These are phyloP conservation scores for Plectranthus barbatus DNA, from an alignment of 257 asterid genomes.

Conservation along the genomic window DNA sequence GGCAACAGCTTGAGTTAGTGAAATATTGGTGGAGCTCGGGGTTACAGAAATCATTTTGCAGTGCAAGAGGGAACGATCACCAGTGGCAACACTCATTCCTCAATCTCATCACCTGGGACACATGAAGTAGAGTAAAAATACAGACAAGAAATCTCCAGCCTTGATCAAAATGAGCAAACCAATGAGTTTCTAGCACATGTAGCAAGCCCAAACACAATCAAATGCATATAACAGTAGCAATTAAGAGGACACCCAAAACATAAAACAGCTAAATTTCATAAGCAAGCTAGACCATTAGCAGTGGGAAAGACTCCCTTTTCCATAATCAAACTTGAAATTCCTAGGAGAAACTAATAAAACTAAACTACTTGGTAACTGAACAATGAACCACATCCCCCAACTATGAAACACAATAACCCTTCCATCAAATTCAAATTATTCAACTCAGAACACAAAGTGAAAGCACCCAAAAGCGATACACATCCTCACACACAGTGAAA, in stretches of 20 bases:
- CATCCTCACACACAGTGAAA: neutral
- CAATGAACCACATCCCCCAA: neutral
- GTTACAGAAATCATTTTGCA: conserved; percentile 49
- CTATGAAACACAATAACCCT: too few relatives aligned
- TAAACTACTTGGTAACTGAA: too few relatives aligned
- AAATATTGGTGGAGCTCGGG: conserved; percentile 38
- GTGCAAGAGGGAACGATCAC: conserved; percentile 16
- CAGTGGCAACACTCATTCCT: conserved; percentile 22
- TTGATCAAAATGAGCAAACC: neutral
- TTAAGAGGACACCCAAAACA: neutral
- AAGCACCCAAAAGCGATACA: neutral
- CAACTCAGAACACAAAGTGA: neutral
- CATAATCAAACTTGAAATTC: too few relatives aligned
- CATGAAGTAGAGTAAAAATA: neutral
- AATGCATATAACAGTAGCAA: neutral
- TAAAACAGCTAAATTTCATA: neutral
- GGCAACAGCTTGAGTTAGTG: conserved; percentile 38
- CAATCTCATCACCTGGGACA: conserved; percentile 33
- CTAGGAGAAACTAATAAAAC: too few relatives aligned
- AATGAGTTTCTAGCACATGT: neutral
- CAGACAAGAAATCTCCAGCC: neutral
- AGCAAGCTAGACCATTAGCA: too few relatives aligned
- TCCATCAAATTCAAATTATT: too few relatives aligned
- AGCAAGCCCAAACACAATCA: neutral
- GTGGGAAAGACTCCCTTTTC: too few relatives aligned